phyloP scores from a whole-genome alignment of 1,284 basidiomycete species.

The Marasmius oreades region DNA sequence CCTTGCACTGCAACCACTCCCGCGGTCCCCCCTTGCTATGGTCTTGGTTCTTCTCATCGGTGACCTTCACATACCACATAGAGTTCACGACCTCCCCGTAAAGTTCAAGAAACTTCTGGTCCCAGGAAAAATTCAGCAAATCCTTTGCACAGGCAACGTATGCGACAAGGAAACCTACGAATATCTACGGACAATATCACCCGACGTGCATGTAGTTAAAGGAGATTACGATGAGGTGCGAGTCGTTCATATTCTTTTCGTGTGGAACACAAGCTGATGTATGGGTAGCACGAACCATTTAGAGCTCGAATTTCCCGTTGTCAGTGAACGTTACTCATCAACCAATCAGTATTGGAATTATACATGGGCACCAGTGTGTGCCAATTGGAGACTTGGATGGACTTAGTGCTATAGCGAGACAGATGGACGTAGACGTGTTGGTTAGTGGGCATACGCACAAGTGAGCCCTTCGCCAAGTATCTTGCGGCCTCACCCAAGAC shows the following conservation, averaged over 20 bases:
- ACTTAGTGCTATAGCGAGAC: constrained; percentile 81
- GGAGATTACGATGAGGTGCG: constrained; percentile 95
- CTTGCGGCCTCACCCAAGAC: not conserved
- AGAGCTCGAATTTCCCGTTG: constrained; percentile 75
- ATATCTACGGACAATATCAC: constrained; percentile 95
- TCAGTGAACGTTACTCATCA: constrained; percentile 82
- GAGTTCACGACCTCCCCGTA: constrained; percentile 84
- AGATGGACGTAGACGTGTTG: constrained; percentile 97
- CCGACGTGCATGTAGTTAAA: constrained; percentile 88
- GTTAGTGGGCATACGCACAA: constrained; percentile 93
- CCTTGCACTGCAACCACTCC: not conserved
- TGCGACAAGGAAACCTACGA: constrained; percentile 98
- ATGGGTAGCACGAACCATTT: constrained; percentile 6
- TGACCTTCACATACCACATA: constrained; percentile 91
- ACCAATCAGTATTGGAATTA: constrained; percentile 89
- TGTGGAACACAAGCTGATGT: not conserved
- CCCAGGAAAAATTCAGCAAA: constrained; percentile 97
- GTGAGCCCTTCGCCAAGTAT: constrained; percentile 45
- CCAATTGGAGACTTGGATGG: constrained; percentile 92
- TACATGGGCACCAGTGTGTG: constrained; percentile 94
- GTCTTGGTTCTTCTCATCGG: constrained; percentile 93
- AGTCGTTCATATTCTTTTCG: not conserved
- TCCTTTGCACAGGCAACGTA: constrained; percentile 96
- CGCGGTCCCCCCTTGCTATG: constrained; percentile 27
- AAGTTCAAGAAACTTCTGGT: constrained; percentile 98